These are phyloP conservation scores for Linum tenue DNA, from an alignment of 345 rosid genomes.

Conservation along the genomic window DNA sequence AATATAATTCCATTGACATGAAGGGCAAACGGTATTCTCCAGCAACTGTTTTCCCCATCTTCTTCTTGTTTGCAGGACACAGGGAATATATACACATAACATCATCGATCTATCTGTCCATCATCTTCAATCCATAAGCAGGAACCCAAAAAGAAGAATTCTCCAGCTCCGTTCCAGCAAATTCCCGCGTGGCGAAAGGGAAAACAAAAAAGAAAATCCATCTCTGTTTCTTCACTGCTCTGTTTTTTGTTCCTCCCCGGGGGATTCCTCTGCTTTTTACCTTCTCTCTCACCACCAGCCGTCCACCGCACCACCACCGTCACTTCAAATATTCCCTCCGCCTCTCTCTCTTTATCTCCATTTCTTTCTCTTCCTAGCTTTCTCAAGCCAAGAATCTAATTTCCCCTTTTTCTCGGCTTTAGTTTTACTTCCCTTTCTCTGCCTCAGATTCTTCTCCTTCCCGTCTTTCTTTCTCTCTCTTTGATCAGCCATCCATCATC, in stretches of 20 bases:
- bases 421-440: constrained; percentile 29
- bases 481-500: constrained; percentile 14
- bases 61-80: too few species aligned
- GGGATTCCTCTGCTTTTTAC: too few species aligned
- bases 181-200: background rate
- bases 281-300: background rate
- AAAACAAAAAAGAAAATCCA: background rate
- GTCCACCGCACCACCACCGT: constrained; percentile 16
- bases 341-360: constrained; percentile 16
- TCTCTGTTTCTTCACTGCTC: too few species aligned
- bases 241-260: too few species aligned
- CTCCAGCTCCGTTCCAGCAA: constrained; percentile 11
- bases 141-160: background rate
- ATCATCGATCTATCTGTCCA: too few species aligned
- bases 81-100: too few species aligned
- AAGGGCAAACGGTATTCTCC: too few species aligned
- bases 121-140: too few species aligned
- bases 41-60: too few species aligned
- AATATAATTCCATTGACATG: too few species aligned
- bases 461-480: background rate
- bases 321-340: constrained; percentile 24
- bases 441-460: background rate
- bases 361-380: constrained; percentile 40
- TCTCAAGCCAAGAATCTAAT: constrained; percentile 70
- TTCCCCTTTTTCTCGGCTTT: constrained; percentile 30